Evolutionary conservation across 2,329 filamentous ascomycete species (phyloP), one percentile per base, ranked within the genome.

Genomic region (Acrocalymma vagum): DNA sequence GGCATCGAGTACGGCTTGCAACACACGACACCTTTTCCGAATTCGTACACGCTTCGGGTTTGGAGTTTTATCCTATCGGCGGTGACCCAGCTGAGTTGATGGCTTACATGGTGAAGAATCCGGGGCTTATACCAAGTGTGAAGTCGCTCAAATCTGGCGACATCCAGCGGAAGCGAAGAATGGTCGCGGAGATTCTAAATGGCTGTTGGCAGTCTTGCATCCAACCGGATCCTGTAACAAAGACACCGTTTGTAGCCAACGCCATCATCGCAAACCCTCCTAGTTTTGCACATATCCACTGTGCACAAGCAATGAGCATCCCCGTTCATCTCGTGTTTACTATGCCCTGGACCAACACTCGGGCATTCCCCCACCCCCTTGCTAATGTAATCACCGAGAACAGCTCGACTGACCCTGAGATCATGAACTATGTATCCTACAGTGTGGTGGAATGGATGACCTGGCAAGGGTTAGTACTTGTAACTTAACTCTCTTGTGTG

Each of bases 281-380:
- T 0, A 87, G 84, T 57, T 89, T 88, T 65, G 86, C 84, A 0
- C 86, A 89, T 56, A 76, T 89, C 3, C 86, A 89, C 56, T 78
- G 85, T 45, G 86, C 86, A 1, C 84, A 89, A 68, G 86, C 85
- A 62, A 65, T 88, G 55, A 85, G 85, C 1, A 81, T 89, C 20
- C 86, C 86, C 0, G 58, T 88, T 9, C 86, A 89, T 59, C 79
- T 95, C 61, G 93, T 94, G 87, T 95, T 94, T 71, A 95, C 90
- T 8, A 79, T 79, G 76, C 77, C 77, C 3, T 79, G 73, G 72
- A 70, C 55, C 18, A 63, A 57, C 7, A 78, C 75, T 6, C 58
- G 45, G 21, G 67, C 62, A 2, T 76, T 77, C 47, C 69, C 74
- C 0, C 76, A 78, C 59, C 76, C 76, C 0, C 49, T 79, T 30